Conservation (phyloP, 495 filamentous ascomycete genomes). For the Arthonia radiata region DNA sequence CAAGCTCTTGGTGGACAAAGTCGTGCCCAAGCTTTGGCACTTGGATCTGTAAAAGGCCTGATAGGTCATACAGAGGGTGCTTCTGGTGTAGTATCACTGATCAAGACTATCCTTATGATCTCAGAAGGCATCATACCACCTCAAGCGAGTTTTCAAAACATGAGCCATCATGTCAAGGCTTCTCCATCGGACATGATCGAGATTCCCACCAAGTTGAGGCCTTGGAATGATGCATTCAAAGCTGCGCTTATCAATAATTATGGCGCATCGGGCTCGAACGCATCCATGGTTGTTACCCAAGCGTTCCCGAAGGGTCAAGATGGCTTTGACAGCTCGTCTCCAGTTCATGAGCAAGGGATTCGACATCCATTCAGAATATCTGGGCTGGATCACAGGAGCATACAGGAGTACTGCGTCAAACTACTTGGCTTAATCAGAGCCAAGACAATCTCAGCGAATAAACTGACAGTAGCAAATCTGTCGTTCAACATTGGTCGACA, state of each 20-base stretch:
- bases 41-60: no score
- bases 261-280: conserved; percentile 27
- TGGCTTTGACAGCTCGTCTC: no score
- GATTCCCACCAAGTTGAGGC: neutral
- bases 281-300: conserved; percentile 17
- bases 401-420: conserved; percentile 6
- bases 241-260: conserved; percentile 19
- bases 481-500: conserved; percentile 17
- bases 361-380: conserved; percentile 14
- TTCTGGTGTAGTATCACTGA: no score
- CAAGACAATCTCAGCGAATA: conserved; percentile 2
- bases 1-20: neutral
- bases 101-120: no score
- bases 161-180: conserved; percentile 19
- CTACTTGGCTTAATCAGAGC: conserved; percentile 4
- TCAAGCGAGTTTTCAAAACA: no score
- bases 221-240: neutral
- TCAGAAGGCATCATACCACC: no score
- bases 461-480: conserved; percentile 9
- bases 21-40: no score
- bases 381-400: conserved; percentile 10
- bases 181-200: conserved; percentile 1
- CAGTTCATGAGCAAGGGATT: no score
- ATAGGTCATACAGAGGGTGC: no score
- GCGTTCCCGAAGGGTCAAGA: conserved; percentile 7